phyloP scores from a whole-genome alignment of 768 basidiomycete species.

The Leccinum arenicola region DNA sequence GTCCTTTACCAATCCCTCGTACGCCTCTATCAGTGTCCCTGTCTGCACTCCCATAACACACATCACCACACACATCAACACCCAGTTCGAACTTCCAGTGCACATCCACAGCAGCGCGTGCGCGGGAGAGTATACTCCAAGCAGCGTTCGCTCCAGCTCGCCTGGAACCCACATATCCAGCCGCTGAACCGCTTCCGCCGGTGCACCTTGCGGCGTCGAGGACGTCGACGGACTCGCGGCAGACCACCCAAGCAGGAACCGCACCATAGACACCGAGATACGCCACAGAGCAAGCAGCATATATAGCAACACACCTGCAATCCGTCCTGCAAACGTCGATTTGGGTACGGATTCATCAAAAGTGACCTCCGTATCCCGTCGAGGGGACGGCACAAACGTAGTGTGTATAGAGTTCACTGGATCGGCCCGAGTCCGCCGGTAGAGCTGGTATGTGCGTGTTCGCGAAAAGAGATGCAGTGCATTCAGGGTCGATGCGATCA shows the following conservation, averaged over 20 bases:
- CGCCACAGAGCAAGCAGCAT: constrained; percentile 45
- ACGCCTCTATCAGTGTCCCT: constrained; percentile 36
- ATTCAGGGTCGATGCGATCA: constrained; percentile 56
- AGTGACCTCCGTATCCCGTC: constrained; percentile 13
- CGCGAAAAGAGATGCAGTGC: constrained; percentile 68
- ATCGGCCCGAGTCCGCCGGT: constrained; percentile 48
- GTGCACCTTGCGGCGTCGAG: constrained; percentile 34
- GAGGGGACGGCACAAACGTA: constrained; percentile 54
- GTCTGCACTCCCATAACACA: constrained; percentile 64
- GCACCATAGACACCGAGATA: constrained; percentile 52
- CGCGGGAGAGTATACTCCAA: constrained; percentile 76
- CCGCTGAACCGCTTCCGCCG: constrained; percentile 61
- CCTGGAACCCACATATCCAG: constrained; percentile 78
- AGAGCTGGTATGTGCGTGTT: constrained; percentile 65
- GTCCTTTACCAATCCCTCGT: constrained; percentile 69
- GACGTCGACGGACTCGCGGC: constrained; percentile 39
- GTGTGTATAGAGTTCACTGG: constrained; percentile 71
- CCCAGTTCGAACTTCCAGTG: constrained; percentile 72
- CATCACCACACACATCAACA: constrained; percentile 69
- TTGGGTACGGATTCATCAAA: constrained; percentile 38
- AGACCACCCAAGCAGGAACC: constrained; percentile 65
- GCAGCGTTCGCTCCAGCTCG: constrained; percentile 64
- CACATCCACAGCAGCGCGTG: constrained; percentile 75
- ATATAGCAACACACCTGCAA: constrained; percentile 28
- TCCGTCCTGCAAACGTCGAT: constrained; percentile 45